Evolutionary conservation across 805 yeast species (phyloP).

Genomic region (Wickerhamiella dianesei): DNA sequence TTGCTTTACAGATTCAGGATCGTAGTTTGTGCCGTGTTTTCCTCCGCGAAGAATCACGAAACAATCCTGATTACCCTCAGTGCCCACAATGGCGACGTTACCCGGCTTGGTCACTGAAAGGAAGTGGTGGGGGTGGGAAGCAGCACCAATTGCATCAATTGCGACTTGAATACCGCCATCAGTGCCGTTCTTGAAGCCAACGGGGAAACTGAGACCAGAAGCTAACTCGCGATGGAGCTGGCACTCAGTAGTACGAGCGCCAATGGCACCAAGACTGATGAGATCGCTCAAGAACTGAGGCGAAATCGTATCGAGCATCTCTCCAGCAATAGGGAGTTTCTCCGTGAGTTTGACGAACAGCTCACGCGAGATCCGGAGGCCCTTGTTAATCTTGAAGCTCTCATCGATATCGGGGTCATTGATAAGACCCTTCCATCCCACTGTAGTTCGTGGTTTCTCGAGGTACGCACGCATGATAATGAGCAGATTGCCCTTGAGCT

Average conservation of each 20-base stretch:
- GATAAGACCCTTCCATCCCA: conserved; percentile 97
- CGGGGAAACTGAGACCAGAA: conserved; percentile 93
- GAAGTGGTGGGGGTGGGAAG: conserved; percentile 88
- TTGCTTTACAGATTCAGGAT: conserved; percentile 53
- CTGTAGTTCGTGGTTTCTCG: conserved; percentile 97
- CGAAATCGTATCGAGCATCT: conserved; percentile 94
- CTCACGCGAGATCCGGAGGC: conserved; percentile 75
- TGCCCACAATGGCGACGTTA: conserved; percentile 87
- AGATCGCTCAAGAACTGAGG: conserved; percentile 91
- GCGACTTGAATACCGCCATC: conserved; percentile 94
- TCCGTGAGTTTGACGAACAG: conserved; percentile 74
- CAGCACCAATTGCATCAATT: conserved; percentile 85
- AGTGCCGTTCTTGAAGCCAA: conserved; percentile 96
- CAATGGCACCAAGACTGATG: conserved; percentile 93
- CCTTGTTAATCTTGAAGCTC: conserved; percentile 87
- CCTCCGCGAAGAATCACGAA: conserved; percentile 94
- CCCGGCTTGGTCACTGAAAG: conserved; percentile 93
- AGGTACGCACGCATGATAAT: conserved; percentile 95
- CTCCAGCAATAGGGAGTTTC: conserved; percentile 83
- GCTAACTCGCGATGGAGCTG: conserved; percentile 96
- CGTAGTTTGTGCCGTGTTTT: conserved; percentile 81
- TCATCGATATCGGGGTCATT: conserved; percentile 95
- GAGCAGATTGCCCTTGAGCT: conserved; percentile 58
- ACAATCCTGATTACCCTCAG: conserved; percentile 83
- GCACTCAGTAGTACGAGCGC: conserved; percentile 97